Base-by-base conservation (phyloP, 164 flowering plant species). In the Macadamia integrifolia region DNA sequence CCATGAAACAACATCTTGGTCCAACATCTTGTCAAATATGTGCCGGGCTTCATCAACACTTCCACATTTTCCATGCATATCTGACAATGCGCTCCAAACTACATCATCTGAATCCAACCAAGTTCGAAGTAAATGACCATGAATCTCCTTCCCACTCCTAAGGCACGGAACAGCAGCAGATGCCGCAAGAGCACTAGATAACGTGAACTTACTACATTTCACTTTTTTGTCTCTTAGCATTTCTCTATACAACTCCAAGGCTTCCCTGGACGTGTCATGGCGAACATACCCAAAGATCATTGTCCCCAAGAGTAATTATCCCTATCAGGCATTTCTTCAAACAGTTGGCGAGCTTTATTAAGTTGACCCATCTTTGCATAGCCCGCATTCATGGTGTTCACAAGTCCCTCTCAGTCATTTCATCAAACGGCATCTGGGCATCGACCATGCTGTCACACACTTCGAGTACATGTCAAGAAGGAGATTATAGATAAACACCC, bases 11-110 rank as follows among this genome's bases (percentile, higher is more conserved):
- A 75, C 72, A 68, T 78, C 81, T 64, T 64, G 67, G 43, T 70
- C 74, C 30, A 58, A 52, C 50, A 65, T 78, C 29, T 59, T 58
- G 55, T 78, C 65, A 62, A 78, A 78, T 11, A 78, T 64, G 32
- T 49, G 65, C 42, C 78, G 64, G 2, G 78, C 76, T 46, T 72
- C 76, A 40, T 75, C 68, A 8, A 75, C 67, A 32, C 78, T 69
- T 43, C 78, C 76, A 72, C 81, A 75, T 60, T 78, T 78, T 0
- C 69, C 81, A 57, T 78, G 75, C 81, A 75, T 75, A 53, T 75
- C 78, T 0, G 76, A 78, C 13, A 78, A 52, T 7, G 76, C 76
- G 65, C 81, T 78, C 78, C 78, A 75, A 64, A 75, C 70, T 1
- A 78, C 65, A 7, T 66, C 73, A 72, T 75, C 81, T 3, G 74